Conservation (phyloP, 768 basidiomycete species). For the Naganishia vishniacii region DNA sequence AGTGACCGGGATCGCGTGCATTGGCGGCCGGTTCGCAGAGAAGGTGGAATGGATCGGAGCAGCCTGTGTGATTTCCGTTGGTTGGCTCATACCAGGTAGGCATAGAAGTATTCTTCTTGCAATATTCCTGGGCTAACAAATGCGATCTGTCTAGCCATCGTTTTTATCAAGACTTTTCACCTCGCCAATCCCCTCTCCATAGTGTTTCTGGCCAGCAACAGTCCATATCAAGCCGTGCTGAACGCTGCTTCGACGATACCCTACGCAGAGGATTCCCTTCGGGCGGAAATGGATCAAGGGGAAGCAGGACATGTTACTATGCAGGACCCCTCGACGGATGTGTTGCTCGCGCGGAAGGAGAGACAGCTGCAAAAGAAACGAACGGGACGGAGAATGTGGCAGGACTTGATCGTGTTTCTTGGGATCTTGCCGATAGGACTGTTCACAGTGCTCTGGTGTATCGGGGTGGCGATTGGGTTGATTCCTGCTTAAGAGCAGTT, state of each 20-base stretch:
- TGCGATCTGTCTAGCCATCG: constrained; percentile 52
- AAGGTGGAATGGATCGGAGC: constrained; percentile 41
- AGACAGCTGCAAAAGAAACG: constrained; percentile 69
- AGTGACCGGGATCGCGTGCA: constrained; percentile 33
- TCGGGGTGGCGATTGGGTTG: not conserved
- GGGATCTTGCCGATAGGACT: constrained; percentile 61
- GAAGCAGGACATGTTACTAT: not conserved
- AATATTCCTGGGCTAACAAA: not conserved
- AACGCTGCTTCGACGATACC: not conserved
- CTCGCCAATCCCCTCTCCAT: constrained; percentile 79
- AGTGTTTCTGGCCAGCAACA: constrained; percentile 57
- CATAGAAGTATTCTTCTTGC: not conserved
- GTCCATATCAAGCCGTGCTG: not conserved
- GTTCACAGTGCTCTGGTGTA: constrained; percentile 56
- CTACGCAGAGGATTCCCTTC: not conserved
- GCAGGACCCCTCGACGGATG: constrained; percentile 51
- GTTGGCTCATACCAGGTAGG: constrained; percentile 43
- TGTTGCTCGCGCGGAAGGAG: constrained; percentile 77
- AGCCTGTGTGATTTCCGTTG: constrained; percentile 36
- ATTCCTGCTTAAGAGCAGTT: not conserved
- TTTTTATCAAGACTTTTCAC: constrained; percentile 77
- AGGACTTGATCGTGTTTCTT: constrained; percentile 81
- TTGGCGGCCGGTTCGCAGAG: constrained; percentile 39
- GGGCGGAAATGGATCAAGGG: not conserved
- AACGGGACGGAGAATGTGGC: constrained; percentile 65